phyloP scores from a whole-genome alignment of 345 rosid species.

The Hibiscus syriacus region DNA sequence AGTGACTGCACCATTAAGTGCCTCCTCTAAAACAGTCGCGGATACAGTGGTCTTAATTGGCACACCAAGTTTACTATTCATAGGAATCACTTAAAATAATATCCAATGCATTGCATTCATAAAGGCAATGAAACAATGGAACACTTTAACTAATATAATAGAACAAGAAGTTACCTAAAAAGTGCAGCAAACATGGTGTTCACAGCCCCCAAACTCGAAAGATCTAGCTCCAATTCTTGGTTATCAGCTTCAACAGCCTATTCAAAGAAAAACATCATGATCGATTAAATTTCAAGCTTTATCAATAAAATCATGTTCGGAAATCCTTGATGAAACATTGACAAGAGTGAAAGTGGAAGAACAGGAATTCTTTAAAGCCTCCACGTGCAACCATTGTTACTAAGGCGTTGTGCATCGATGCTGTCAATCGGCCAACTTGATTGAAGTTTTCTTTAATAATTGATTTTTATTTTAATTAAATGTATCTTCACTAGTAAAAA shows the following conservation, averaged over 20 bases:
- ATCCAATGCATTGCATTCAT: not conserved
- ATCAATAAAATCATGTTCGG: not conserved
- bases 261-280: not conserved
- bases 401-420: too few relatives aligned
- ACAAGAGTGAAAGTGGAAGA: not conserved
- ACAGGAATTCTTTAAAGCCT: not conserved
- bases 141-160: not conserved
- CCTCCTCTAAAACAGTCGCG: too few relatives aligned
- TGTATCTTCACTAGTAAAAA: too few relatives aligned
- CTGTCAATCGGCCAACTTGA: too few relatives aligned
- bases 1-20: too few relatives aligned
- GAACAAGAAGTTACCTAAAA: constrained; percentile 50
- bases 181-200: too few relatives aligned
- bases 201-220: too few relatives aligned
- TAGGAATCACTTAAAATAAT: not conserved
- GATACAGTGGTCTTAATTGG: too few relatives aligned
- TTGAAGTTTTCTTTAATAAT: too few relatives aligned
- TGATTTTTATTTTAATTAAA: too few relatives aligned
- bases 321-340: not conserved
- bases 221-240: too few relatives aligned
- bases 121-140: not conserved
- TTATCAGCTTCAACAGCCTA: constrained; percentile 68
- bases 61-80: too few relatives aligned
- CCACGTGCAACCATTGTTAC: not conserved
- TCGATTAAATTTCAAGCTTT: not conserved